These are phyloP conservation scores for Agaricus bisporus DNA, from an alignment of 768 basidiomycete genomes.

Conservation along the genomic window DNA sequence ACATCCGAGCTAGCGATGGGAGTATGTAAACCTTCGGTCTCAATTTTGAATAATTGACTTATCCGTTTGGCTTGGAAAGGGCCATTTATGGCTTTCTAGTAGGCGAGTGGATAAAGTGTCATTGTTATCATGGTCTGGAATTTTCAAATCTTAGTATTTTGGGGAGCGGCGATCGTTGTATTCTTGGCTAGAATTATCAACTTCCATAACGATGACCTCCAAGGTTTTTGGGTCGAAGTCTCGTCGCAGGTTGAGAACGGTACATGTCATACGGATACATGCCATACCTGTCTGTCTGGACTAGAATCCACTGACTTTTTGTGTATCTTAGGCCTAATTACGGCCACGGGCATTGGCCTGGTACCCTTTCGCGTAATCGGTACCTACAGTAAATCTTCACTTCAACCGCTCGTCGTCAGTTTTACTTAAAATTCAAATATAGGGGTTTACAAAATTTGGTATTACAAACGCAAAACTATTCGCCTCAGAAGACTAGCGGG, in stretches of 20 bases:
- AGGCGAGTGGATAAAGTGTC: conserved; percentile 30
- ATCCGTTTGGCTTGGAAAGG: conserved; percentile 23
- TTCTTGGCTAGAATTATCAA: conserved; percentile 67
- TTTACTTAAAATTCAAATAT: background rate
- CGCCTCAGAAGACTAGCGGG: conserved; percentile 55
- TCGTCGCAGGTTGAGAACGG: conserved; percentile 75
- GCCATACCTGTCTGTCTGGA: background rate
- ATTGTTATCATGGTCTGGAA: background rate
- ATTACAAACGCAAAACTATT: conserved; percentile 57
- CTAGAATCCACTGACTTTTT: background rate
- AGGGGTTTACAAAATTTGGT: conserved; percentile 70
- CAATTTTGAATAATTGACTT: background rate
- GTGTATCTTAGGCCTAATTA: conserved; percentile 58
- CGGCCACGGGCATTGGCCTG: conserved; percentile 72
- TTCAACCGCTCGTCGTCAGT: background rate
- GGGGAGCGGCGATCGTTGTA: conserved; percentile 81
- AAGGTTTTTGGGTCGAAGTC: conserved; percentile 81
- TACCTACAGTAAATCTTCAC: conserved; percentile 55
- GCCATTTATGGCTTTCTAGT: conserved; percentile 76
- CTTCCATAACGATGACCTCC: conserved; percentile 57
- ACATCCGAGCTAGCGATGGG: conserved; percentile 48
- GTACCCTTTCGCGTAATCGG: conserved; percentile 73
- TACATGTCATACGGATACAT: conserved; percentile 19
- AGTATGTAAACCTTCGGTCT: conserved; percentile 30
- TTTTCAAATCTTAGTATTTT: conserved; percentile 50